These are phyloP conservation scores for Handroanthus guayacan DNA, from an alignment of 257 asterid genomes.

Conservation along the genomic window DNA sequence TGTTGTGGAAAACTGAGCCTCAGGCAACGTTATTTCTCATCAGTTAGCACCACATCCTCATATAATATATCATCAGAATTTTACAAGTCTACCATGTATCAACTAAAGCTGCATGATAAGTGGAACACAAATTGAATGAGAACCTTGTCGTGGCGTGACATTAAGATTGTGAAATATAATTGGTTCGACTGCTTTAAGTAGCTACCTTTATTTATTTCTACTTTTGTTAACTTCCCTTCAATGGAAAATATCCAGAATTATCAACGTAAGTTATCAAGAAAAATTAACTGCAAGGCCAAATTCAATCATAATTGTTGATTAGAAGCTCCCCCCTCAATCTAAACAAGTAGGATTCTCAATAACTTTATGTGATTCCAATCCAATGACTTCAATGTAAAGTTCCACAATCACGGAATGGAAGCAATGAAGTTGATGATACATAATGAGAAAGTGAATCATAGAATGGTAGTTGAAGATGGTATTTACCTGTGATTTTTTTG, in stretches of 20 bases:
- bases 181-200: not conserved
- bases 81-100: not conserved
- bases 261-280: not conserved
- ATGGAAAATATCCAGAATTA: not conserved
- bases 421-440: not conserved
- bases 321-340: not conserved
- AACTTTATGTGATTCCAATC: not conserved
- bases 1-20: conserved; percentile 36
- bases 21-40: not conserved
- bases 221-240: not conserved
- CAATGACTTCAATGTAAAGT: not conserved
- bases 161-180: not conserved
- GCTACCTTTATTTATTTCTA: not conserved
- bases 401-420: not conserved
- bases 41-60: not conserved
- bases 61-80: not conserved
- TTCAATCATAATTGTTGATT: not conserved
- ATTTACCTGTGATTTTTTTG: conserved; percentile 41
- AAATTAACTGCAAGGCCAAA: not conserved
- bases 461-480: not conserved
- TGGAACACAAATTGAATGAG: not conserved
- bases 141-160: not conserved
- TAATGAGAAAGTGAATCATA: not conserved
- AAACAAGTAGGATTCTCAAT: not conserved
- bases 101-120: not conserved